Conservation (phyloP, 495 filamentous ascomycete genomes). For the Zalerion maritima region DNA sequence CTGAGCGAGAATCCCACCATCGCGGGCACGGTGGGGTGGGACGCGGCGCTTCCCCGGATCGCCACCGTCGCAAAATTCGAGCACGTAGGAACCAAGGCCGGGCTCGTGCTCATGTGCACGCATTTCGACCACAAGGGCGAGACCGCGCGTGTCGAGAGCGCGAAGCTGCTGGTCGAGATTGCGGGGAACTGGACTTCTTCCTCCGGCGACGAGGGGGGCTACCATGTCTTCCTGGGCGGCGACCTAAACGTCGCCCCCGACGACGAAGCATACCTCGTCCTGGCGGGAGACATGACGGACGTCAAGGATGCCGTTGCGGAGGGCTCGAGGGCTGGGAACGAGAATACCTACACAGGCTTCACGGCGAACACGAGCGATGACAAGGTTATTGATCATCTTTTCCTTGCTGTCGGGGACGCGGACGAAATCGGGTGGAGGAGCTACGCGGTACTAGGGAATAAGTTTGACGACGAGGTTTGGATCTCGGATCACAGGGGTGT, state of each 20-base stretch:
- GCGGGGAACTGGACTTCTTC: conserved; percentile 18
- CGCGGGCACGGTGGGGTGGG: conserved; percentile 43
- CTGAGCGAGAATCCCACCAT: conserved; percentile 25
- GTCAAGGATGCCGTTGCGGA: conserved; percentile 29
- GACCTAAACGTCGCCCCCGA: conserved; percentile 63
- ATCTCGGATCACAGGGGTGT: no score
- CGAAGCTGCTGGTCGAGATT: conserved; percentile 20
- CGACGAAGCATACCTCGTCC: conserved; percentile 47
- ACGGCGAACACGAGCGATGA: no score
- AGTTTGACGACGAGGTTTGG: no score
- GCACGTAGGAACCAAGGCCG: conserved; percentile 27
- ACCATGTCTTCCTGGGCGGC: conserved; percentile 51
- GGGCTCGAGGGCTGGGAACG: no score
- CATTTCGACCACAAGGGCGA: conserved; percentile 62
- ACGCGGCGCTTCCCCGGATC: conserved; percentile 55
- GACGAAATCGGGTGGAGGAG: no score
- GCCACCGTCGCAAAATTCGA: conserved; percentile 57
- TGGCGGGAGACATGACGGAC: conserved; percentile 41
- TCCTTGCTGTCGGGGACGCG: no score
- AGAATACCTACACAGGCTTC: no score
- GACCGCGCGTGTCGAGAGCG: conserved; percentile 36
- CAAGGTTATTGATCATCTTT: no score
- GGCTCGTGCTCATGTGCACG: conserved; percentile 55
- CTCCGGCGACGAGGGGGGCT: no score
- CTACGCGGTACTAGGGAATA: no score